These are phyloP conservation scores for Neonectria neomacrospora DNA, from an alignment of 2,329 filamentous ascomycete genomes.

Conservation along the genomic window DNA sequence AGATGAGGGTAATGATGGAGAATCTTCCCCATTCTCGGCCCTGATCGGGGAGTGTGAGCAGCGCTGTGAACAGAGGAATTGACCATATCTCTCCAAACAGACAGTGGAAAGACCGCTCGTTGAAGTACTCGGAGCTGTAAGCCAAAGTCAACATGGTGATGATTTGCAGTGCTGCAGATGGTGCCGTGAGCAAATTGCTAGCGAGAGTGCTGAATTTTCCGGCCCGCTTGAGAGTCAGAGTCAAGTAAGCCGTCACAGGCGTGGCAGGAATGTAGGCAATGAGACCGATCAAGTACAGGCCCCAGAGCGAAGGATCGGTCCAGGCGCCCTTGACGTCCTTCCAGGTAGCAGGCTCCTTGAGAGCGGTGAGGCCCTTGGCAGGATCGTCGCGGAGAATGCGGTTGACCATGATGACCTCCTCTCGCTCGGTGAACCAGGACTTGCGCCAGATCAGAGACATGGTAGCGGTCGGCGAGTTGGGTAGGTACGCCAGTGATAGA, in stretches of 20 bases:
- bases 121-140: conserved; percentile 64
- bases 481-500: conserved; percentile 68
- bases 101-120: conserved; percentile 64
- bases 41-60: conserved; percentile 60
- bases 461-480: conserved; percentile 73
- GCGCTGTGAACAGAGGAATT: conserved; percentile 61
- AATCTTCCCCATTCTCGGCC: conserved; percentile 64
- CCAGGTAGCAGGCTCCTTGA: conserved; percentile 56
- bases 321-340: conserved; percentile 57
- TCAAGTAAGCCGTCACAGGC: conserved; percentile 62
- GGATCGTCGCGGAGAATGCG: conserved; percentile 65
- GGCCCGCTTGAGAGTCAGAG: conserved; percentile 65
- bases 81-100: conserved; percentile 64
- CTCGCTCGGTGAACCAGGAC: conserved; percentile 73
- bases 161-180: conserved; percentile 66
- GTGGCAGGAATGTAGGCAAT: conserved; percentile 61
- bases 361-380: conserved; percentile 60
- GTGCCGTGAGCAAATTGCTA: conserved; percentile 72
- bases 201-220: conserved; percentile 66
- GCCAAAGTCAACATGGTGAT: conserved; percentile 65
- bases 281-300: conserved; percentile 61
- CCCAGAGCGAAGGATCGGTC: conserved; percentile 61
- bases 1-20: conserved; percentile 61
- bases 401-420: conserved; percentile 78
- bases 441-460: conserved; percentile 69